Conservation (phyloP, 148 eudicot species). For the Rhododendron mucronatum region DNA sequence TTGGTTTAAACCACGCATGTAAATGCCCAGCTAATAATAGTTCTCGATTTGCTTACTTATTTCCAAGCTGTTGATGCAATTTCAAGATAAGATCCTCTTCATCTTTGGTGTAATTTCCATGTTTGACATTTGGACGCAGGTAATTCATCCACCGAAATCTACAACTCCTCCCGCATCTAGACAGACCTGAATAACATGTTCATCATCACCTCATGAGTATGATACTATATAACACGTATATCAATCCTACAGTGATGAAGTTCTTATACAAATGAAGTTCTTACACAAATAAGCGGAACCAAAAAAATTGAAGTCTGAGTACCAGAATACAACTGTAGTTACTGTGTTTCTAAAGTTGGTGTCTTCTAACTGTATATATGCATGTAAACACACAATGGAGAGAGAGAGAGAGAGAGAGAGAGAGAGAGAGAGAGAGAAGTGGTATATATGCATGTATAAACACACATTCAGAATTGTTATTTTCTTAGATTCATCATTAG, state of each 20-base stretch:
- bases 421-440: neutral
- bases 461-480: neutral
- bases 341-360: too few species aligned
- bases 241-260: too few species aligned
- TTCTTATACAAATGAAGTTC: too few species aligned
- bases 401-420: neutral
- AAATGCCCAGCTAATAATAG: neutral
- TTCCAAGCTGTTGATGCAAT: slow-evolving; percentile 61
- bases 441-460: neutral
- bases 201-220: neutral
- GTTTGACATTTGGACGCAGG: slow-evolving; percentile 58
- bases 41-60: slow-evolving; percentile 34
- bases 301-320: too few species aligned
- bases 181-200: slow-evolving; percentile 31
- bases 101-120: slow-evolving; percentile 39
- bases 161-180: slow-evolving; percentile 77
- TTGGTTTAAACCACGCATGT: neutral
- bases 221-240: too few species aligned
- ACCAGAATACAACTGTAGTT: too few species aligned
- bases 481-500: neutral
- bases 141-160: slow-evolving; percentile 65
- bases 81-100: slow-evolving; percentile 43
- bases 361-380: too few species aligned
- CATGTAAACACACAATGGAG: too few species aligned
- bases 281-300: too few species aligned